Conservation (phyloP, 164 flowering plant genomes). For the Litsea cubeba region DNA sequence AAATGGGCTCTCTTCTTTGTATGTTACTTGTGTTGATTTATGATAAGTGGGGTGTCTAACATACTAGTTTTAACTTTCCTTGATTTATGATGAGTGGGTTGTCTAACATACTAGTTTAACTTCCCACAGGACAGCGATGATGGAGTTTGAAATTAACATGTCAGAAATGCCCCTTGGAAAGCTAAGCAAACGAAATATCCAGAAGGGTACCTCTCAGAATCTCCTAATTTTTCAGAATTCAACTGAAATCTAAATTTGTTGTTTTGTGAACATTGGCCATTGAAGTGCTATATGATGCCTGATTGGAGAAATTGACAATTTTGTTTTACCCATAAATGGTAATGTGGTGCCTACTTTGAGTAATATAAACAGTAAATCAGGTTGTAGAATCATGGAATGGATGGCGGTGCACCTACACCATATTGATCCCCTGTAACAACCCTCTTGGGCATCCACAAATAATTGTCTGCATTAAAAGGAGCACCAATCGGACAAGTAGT, state of each 20-base stretch:
- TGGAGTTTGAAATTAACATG: constrained; percentile 97
- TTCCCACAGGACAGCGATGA: constrained; percentile 82
- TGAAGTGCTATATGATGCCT: not conserved
- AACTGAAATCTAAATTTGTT: not conserved
- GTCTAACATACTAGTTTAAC: not conserved
- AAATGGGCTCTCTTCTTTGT: constrained; percentile 4
- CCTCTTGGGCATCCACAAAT: not conserved
- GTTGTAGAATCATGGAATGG: not conserved
- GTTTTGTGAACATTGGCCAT: not conserved
- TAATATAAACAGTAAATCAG: not conserved
- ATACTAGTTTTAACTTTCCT: constrained; percentile 3
- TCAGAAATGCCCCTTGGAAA: constrained; percentile 99
- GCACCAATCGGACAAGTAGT: no score
- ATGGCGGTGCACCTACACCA: not conserved
- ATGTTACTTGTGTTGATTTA: not conserved
- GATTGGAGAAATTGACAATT: not conserved
- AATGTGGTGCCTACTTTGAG: not conserved
- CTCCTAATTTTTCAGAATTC: not conserved
- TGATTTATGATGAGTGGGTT: constrained; percentile 1
- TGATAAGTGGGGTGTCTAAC: constrained; percentile 1
- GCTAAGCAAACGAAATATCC: constrained; percentile 86
- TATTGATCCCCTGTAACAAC: no score
- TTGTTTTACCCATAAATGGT: not conserved
- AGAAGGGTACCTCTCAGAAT: constrained; percentile 51
- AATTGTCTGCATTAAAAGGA: no score